phyloP scores from a whole-genome alignment of 139 green algal genomes.

The Dunaliella primolecta region DNA sequence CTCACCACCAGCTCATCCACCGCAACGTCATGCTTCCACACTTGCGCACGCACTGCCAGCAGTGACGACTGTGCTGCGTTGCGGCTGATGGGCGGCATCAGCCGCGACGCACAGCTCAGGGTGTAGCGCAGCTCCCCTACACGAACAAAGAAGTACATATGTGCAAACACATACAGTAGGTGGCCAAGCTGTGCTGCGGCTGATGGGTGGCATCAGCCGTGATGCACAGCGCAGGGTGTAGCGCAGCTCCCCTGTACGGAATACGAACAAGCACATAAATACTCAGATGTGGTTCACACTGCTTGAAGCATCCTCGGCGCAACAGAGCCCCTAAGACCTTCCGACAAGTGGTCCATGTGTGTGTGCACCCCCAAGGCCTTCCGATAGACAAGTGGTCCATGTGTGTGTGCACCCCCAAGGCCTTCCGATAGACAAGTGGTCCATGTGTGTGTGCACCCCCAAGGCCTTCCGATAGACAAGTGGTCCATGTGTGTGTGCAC shows the following conservation, averaged over 20 bases:
- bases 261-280: too few relatives aligned
- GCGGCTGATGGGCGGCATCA: slow-evolving; percentile 26
- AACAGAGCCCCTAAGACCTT: too few relatives aligned
- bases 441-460: too few relatives aligned
- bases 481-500: too few relatives aligned
- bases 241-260: slow-evolving; percentile 37
- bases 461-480: too few relatives aligned
- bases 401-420: too few relatives aligned
- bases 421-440: too few relatives aligned
- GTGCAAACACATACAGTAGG: background rate
- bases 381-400: too few relatives aligned
- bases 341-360: too few relatives aligned
- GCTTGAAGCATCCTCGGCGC: too few relatives aligned
- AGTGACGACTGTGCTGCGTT: slow-evolving; percentile 1
- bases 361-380: too few relatives aligned
- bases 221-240: slow-evolving; percentile 23
- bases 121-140: slow-evolving; percentile 41
- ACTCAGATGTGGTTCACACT: too few relatives aligned
- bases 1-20: background rate
- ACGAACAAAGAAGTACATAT: background rate
- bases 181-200: slow-evolving; percentile 6
- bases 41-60: slow-evolving; percentile 15
- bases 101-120: slow-evolving; percentile 5
- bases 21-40: slow-evolving; percentile 14
- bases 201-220: slow-evolving; percentile 22